These are phyloP conservation scores for Diaporthe helianthi DNA, from an alignment of 2,329 filamentous ascomycete genomes.

Conservation along the genomic window DNA sequence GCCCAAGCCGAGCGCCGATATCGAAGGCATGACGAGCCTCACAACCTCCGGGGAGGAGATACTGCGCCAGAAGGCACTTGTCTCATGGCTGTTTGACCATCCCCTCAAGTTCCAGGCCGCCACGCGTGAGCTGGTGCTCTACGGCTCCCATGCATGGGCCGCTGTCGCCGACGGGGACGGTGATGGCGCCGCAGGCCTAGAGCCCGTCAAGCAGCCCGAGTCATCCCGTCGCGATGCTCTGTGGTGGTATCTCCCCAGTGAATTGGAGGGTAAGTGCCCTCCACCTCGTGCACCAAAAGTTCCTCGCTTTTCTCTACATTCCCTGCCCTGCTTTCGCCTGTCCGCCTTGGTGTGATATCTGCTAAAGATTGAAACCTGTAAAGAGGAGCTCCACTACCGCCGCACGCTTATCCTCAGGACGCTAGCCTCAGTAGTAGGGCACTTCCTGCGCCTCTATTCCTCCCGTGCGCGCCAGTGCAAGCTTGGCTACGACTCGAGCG, in stretches of 20 bases:
- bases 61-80: constrained; percentile 72
- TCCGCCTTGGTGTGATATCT: constrained; percentile 32
- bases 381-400: constrained; percentile 60
- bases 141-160: constrained; percentile 68
- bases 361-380: constrained; percentile 47
- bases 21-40: constrained; percentile 45
- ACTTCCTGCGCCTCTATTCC: constrained; percentile 73
- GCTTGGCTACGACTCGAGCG: constrained; percentile 75
- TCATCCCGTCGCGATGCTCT: constrained; percentile 46
- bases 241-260: constrained; percentile 77
- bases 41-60: constrained; percentile 65
- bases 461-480: constrained; percentile 73
- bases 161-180: constrained; percentile 46
- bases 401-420: constrained; percentile 72
- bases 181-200: constrained; percentile 40
- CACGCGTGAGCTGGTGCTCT: constrained; percentile 70
- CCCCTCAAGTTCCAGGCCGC: constrained; percentile 65
- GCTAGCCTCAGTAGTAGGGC: constrained; percentile 71
- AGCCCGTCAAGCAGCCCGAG: background rate
- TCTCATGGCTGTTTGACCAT: constrained; percentile 70
- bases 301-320: background rate
- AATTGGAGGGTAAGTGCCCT: constrained; percentile 64
- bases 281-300: background rate
- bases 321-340: too few relatives aligned
- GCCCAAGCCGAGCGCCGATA: constrained; percentile 40